Evolutionary conservation across 768 basidiomycete genomes (phyloP).

Genomic region (Filobasidium wieringae): DNA sequence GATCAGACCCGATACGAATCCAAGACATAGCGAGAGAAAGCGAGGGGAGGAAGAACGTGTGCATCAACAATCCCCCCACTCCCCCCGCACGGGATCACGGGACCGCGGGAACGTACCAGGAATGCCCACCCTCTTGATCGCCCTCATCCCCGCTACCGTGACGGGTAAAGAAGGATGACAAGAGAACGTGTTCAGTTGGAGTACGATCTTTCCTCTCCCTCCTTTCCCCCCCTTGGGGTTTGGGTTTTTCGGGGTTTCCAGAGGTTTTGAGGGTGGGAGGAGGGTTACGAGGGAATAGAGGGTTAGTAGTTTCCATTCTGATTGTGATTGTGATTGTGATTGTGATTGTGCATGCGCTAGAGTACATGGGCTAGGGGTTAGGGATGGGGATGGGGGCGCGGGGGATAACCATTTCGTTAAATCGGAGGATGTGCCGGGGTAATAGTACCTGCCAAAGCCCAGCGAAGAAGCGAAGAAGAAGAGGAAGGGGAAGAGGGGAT

Average conservation of each 20-base stretch:
- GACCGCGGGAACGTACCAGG: background rate
- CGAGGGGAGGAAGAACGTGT: too few relatives aligned
- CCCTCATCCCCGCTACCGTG: background rate
- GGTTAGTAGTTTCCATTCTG: background rate
- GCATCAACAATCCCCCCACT: too few relatives aligned
- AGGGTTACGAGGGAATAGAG: background rate
- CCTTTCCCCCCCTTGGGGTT: too few relatives aligned
- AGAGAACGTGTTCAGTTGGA: background rate
- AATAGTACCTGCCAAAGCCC: background rate
- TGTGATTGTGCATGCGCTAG: too few relatives aligned
- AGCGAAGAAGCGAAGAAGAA: too few relatives aligned
- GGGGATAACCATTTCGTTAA: background rate
- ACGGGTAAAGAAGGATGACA: background rate
- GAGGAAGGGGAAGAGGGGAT: too few relatives aligned
- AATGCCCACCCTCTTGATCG: background rate
- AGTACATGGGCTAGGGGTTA: too few relatives aligned
- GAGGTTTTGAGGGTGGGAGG: too few relatives aligned
- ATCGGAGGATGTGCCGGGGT: background rate
- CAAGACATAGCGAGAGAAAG: too few relatives aligned
- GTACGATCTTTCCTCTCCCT: background rate
- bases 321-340: too few relatives aligned
- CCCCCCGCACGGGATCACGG: too few relatives aligned
- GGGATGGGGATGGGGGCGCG: background rate
- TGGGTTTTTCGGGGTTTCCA: too few relatives aligned
- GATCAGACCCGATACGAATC: background rate